These are phyloP conservation scores for Saccharum hybrid DNA, from an alignment of 202 grass and related monocot species.

Conservation along the genomic window DNA sequence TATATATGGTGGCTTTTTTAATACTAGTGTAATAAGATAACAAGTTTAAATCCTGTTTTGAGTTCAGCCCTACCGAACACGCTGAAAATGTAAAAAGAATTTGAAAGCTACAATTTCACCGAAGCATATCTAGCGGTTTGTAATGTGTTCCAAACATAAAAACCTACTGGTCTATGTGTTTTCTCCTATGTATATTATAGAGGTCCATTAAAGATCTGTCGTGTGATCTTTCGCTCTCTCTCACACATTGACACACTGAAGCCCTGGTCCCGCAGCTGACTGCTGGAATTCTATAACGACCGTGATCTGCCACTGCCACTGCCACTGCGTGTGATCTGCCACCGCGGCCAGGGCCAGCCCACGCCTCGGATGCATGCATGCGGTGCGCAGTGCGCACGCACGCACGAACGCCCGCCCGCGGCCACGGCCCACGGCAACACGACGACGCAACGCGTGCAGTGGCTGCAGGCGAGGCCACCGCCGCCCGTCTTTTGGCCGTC, in stretches of 20 bases:
- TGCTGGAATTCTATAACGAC: constrained; percentile 9
- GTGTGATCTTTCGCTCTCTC: neutral
- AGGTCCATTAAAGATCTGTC: neutral
- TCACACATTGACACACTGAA: neutral
- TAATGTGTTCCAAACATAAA: neutral
- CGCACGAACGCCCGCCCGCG: neutral
- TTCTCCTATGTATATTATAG: too few relatives aligned
- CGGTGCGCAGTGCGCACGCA: constrained; percentile 26
- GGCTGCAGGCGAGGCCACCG: too few relatives aligned
- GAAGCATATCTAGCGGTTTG: neutral
- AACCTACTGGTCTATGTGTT: too few relatives aligned
- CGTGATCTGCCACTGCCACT: neutral
- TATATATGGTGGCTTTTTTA: too few relatives aligned
- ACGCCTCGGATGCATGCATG: neutral
- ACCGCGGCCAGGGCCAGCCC: neutral
- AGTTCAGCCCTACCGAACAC: too few relatives aligned
- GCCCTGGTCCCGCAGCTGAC: neutral
- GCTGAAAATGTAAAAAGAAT: too few relatives aligned
- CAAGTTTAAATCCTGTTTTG: too few relatives aligned
- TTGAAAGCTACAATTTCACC: too few relatives aligned
- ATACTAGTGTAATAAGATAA: too few relatives aligned
- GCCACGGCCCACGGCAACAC: too few relatives aligned
- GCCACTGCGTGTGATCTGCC: neutral
- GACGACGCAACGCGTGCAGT: too few relatives aligned
- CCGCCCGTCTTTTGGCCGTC: constrained; percentile 35